phyloP scores from a whole-genome alignment of 768 basidiomycete genomes.

The Coprinopsis cinerea region DNA sequence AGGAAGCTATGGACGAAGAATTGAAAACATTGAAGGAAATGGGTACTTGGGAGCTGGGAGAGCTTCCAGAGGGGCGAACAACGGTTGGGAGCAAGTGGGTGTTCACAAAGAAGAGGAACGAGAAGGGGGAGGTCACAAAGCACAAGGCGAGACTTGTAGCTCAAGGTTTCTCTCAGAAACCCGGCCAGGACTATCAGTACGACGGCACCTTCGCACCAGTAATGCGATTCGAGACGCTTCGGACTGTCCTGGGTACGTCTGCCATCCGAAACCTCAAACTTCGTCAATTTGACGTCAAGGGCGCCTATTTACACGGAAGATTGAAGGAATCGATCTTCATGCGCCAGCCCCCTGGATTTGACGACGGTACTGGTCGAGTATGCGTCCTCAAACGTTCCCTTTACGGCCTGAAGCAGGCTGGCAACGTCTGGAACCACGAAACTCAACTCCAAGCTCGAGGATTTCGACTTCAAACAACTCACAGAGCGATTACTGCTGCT shows the following conservation, averaged over 20 bases:
- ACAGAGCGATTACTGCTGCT: slow-evolving; percentile 21
- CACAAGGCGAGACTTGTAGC: too few species aligned
- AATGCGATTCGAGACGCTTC: too few species aligned
- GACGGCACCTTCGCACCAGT: too few species aligned
- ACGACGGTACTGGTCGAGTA: slow-evolving; percentile 1
- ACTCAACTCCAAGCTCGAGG: slow-evolving; percentile 23
- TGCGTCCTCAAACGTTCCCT: slow-evolving; percentile 20
- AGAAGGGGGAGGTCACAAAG: too few species aligned
- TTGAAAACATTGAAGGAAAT: too few species aligned
- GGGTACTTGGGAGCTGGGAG: not conserved
- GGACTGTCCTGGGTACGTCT: too few species aligned
- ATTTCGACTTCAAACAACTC: slow-evolving; percentile 18
- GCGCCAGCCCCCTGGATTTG: slow-evolving; percentile 10
- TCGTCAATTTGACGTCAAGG: slow-evolving; percentile 9
- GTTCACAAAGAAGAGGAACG: too few species aligned
- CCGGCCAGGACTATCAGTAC: too few species aligned
- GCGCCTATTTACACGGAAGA: slow-evolving; percentile 8
- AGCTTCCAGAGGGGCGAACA: not conserved
- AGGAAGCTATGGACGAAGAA: too few species aligned
- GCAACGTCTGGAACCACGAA: too few species aligned
- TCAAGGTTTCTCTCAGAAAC: too few species aligned
- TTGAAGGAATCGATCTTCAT: slow-evolving; percentile 12
- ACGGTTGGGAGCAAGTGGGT: not conserved
- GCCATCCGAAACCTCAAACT: too few species aligned
- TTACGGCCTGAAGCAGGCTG: slow-evolving; percentile 35